Evolutionary conservation across 2,329 filamentous ascomycete genomes (phyloP), one percentile per base, ranked within the genome.

Genomic region (Periglandula ipomoeae): DNA sequence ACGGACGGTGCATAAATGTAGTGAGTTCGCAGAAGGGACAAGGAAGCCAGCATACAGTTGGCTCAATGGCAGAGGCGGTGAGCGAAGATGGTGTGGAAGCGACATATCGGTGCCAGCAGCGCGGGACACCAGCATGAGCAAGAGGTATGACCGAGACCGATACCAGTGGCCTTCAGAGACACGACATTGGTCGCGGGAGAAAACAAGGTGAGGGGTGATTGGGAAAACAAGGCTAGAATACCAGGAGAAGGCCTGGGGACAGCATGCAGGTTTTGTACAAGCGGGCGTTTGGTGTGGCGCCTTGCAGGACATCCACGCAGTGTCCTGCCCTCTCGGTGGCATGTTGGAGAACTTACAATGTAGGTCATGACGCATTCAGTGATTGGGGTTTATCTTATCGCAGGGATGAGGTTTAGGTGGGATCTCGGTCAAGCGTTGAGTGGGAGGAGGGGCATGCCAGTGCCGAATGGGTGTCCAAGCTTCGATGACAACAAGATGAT

Each of bases 301-400:
- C 49, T 50, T 47, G 48, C 42, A 44, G 32, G 35, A 49, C 50
- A 53, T 45, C 52, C 54, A 55, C 54, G 56, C 55, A 52, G 56
- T 53, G 48, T 46, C 45, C 43, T 39, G 46, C 38, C 41, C 11
- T 46, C 38, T 37, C 24, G 41, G 37, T 32, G 26, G 41, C 24
- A 43, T 23, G 32, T 40, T 37, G 32, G 26, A 32, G n/a, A 45
- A 67, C 65, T 67, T 61, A 67, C 65, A 62, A 67, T 67, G 57
- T 66, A 66, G 60, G 65, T 65, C 65, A 67, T 67, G 61, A 61
- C 62, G 63, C 64, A 64, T 65, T 8, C 32, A 49, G 47, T 48
- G 37, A 26, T 39, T n/a, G 51, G 51, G 56, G 52, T 55, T 30
- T 52, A 52, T 52, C 49, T 46, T 55, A 52, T 55, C 53, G 52